Conservation (phyloP, 2,329 filamentous ascomycete species). For the Arthrinium phaeospermum region DNA sequence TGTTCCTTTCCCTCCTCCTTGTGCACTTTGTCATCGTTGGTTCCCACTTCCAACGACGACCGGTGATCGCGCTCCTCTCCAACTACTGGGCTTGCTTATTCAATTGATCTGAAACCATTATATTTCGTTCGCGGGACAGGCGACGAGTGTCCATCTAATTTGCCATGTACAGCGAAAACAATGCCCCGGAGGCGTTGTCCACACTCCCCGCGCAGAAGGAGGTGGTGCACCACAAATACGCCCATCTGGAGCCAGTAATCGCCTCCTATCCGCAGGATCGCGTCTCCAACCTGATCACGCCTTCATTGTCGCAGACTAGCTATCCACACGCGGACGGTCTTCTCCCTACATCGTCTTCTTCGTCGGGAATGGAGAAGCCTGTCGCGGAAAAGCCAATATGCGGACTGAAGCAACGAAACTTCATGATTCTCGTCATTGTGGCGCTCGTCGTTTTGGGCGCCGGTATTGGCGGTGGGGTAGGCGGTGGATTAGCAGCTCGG, state of each 20-base stretch:
- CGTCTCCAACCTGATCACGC: background rate
- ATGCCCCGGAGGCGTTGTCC: background rate
- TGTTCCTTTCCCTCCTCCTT: no score
- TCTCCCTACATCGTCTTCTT: background rate
- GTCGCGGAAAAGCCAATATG: background rate
- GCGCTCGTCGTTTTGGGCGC: slow-evolving; percentile 4
- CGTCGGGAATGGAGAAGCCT: background rate
- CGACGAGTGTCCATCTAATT: no score
- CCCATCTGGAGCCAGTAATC: background rate
- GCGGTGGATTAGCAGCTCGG: background rate
- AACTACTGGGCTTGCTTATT: background rate
- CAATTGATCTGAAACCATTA: background rate
- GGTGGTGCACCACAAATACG: background rate
- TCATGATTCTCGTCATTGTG: background rate
- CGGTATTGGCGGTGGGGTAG: background rate
- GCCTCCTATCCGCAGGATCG: background rate
- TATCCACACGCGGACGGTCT: background rate
- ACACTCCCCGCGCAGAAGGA: background rate
- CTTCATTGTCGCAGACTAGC: background rate
- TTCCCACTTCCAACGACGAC: no score
- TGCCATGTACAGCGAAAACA: background rate
- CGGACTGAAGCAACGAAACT: background rate
- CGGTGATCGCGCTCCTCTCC: no score
- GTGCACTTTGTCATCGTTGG: background rate
- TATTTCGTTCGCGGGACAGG: no score